Evolutionary conservation across 2,329 filamentous ascomycete genomes (phyloP).

Genomic region (Trichoderma sp.): DNA sequence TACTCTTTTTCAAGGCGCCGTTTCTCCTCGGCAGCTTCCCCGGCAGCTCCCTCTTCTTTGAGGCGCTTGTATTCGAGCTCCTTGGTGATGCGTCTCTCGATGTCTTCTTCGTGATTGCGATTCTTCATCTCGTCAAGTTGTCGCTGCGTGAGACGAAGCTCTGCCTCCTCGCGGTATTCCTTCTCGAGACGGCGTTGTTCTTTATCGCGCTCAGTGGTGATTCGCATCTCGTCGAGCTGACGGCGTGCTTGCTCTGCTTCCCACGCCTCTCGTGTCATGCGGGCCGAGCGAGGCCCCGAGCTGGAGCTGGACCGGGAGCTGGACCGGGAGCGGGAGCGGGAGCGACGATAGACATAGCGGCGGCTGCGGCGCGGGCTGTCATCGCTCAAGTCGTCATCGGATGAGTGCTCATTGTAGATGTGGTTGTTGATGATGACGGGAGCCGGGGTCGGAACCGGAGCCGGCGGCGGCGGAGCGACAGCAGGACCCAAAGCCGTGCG

Average conservation of each 20-base stretch:
- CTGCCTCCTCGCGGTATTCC: slow-evolving; percentile 45
- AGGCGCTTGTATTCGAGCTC: slow-evolving; percentile 50
- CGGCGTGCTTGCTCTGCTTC: slow-evolving; percentile 39
- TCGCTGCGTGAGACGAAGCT: slow-evolving; percentile 48
- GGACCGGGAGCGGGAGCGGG: slow-evolving; percentile 21
- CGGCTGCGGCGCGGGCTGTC: slow-evolving; percentile 31
- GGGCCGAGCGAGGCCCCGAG: slow-evolving; percentile 34
- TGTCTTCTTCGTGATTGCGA: slow-evolving; percentile 45
- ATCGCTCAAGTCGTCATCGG: slow-evolving; percentile 38
- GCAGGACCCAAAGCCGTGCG: slow-evolving; percentile 2
- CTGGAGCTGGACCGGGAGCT: slow-evolving; percentile 31
- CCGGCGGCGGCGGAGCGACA: slow-evolving; percentile 23
- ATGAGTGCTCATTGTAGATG: slow-evolving; percentile 49
- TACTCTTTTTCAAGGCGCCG: slow-evolving; percentile 3
- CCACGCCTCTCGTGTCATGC: slow-evolving; percentile 44
- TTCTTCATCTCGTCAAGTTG: slow-evolving; percentile 47
- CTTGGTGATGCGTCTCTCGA: slow-evolving; percentile 50
- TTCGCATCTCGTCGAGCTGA: slow-evolving; percentile 45
- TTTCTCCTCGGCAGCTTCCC: slow-evolving; percentile 30
- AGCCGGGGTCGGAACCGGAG: slow-evolving; percentile 25
- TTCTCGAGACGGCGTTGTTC: slow-evolving; percentile 37
- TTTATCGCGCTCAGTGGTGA: slow-evolving; percentile 40
- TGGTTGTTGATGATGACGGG: slow-evolving; percentile 56
- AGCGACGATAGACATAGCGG: slow-evolving; percentile 29
- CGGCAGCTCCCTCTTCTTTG: slow-evolving; percentile 35